Evolutionary conservation across 768 basidiomycete species (phyloP).

Genomic region (Tylopilus balloui): DNA sequence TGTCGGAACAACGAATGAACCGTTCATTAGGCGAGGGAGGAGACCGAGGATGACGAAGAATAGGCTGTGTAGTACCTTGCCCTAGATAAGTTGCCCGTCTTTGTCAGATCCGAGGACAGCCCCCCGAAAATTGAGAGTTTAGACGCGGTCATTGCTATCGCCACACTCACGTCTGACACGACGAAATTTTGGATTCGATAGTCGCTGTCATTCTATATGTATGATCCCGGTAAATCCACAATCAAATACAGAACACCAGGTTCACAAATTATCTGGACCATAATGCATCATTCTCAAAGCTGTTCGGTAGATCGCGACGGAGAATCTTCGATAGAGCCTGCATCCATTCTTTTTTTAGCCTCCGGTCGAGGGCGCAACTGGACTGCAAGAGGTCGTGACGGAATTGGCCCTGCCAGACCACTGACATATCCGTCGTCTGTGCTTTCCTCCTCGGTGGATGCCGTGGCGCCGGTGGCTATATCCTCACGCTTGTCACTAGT

Average conservation of each 20-base stretch:
- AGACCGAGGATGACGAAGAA: slow-evolving; percentile 30
- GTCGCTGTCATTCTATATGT: slow-evolving; percentile 1
- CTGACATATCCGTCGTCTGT: slow-evolving; percentile 13
- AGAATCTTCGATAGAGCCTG: slow-evolving; percentile 8
- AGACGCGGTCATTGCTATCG: background rate
- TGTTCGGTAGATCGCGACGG: background rate
- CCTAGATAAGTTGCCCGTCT: background rate
- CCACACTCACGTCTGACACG: background rate
- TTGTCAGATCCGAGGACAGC: background rate
- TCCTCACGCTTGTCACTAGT: background rate
- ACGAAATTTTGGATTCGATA: background rate
- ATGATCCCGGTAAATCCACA: background rate
- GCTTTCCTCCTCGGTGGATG: slow-evolving; percentile 14
- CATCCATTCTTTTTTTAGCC: slow-evolving; percentile 22
- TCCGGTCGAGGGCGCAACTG: slow-evolving; percentile 42
- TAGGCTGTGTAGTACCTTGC: slow-evolving; percentile 21
- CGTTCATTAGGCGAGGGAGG: slow-evolving; percentile 35
- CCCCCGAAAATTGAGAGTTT: slow-evolving; percentile 4
- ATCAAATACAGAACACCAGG: background rate
- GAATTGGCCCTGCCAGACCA: background rate
- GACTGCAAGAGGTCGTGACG: slow-evolving; percentile 26
- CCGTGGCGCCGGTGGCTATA: background rate
- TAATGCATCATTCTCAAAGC: slow-evolving; percentile 3
- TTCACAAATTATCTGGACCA: slow-evolving; percentile 1
- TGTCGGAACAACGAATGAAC: slow-evolving; percentile 4